phyloP scores from a whole-genome alignment of 73 alveolate species.

The Paramecium tetraurelia region DNA sequence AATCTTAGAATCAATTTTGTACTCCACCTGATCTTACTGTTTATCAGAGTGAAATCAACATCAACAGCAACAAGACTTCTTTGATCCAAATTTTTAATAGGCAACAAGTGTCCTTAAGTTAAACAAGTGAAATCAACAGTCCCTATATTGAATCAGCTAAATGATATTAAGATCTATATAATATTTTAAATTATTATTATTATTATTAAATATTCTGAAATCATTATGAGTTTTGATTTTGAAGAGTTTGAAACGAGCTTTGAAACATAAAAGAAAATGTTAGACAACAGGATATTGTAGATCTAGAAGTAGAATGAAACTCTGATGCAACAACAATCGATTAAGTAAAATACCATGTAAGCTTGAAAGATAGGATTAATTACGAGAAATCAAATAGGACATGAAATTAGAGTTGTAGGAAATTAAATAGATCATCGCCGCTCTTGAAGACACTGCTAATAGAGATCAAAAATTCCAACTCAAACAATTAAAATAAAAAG shows the following conservation, averaged over 20 bases:
- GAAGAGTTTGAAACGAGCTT: not conserved
- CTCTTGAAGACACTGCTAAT: not conserved
- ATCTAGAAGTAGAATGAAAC: not conserved
- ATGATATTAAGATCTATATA: not conserved
- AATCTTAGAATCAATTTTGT: not conserved
- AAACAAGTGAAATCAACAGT: not conserved
- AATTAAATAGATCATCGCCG: not conserved
- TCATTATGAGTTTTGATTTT: not conserved
- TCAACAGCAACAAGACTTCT: not conserved
- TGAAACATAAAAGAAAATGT: not conserved
- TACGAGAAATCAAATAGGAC: not conserved
- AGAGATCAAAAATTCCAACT: not conserved
- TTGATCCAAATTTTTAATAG: not conserved
- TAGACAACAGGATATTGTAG: not conserved
- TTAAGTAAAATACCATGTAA: not conserved
- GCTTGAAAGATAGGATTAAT: not conserved
- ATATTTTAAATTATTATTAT: not conserved
- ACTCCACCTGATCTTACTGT: conserved; percentile 13
- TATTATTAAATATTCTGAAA: not conserved
- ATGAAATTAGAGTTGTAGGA: not conserved
- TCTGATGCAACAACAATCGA: not conserved
- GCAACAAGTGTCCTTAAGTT: not conserved
- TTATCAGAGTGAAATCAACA: not conserved
- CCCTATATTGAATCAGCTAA: not conserved
- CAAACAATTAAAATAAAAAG: not conserved